Evolutionary conservation across 768 basidiomycete genomes (phyloP), one percentile per base, ranked within the genome.

Genomic region (Suillus tomentosus): DNA sequence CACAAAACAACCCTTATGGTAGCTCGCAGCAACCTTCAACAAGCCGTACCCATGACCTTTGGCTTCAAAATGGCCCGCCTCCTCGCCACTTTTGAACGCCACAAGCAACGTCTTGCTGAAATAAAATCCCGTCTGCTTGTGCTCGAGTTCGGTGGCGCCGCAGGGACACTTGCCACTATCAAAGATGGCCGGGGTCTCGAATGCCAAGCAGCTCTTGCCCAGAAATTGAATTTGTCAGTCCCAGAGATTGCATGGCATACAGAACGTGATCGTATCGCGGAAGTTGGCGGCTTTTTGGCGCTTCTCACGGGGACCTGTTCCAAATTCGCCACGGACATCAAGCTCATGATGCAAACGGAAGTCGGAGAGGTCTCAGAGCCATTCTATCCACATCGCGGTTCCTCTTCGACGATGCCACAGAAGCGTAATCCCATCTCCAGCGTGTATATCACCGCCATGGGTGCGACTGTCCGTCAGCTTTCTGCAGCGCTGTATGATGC

Each of bases 331-430:
- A 68, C 76, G 31, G 81, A 83, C 64, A 71, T 80, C 31, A 82
- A 83, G 64, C 72, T 83, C 27, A 70, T 82, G 34, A 82, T 79
- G 80, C 81, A 83, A 67, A 81, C 80, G 0, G 82, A 83, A 67
- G 77, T 83, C 2, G 79, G 67, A 5, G 81, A 82, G 56, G 70
- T 81, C 31, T 80, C 79, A 5, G 81, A 83, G 64, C 81, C 81
- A 2, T 83, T 77, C 58, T 72, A 79, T 39, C 69, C 76, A 13
- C 76, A 82, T 54, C 79, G 80, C 22, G 81, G 81, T 0, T 82
- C 79, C 9, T 83, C 81, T 64, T 80, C 79, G 65, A 82, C 82
- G 17, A 83, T 83, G 82, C 82, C 80, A 22, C 82, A 83, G 65
- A 83, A 83, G 60, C 76, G 82, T n/a, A 83, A 83, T 61, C 80